Conservation (phyloP, 1,139 yeast species). For the Geotrichum aggregatum region DNA sequence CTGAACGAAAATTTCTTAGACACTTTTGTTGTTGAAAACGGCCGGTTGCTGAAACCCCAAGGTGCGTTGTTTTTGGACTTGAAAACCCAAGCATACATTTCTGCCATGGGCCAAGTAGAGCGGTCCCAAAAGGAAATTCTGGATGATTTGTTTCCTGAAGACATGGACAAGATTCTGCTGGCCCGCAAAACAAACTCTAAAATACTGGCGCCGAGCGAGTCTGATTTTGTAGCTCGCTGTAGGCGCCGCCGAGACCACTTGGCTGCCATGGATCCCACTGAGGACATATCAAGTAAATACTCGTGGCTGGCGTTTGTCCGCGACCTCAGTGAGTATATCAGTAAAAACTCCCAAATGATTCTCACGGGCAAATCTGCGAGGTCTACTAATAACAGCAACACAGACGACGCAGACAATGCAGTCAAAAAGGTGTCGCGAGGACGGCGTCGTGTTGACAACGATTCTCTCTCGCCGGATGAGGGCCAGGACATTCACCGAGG, state of each 20-base stretch:
- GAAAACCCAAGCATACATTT: constrained; percentile 91
- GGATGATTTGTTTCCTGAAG: constrained; percentile 61
- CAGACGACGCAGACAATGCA: background rate
- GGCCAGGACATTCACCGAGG: constrained; percentile 3
- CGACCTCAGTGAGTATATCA: constrained; percentile 72
- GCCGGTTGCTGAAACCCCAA: constrained; percentile 70
- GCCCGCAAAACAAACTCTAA: constrained; percentile 32
- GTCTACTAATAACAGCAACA: background rate
- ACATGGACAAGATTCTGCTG: constrained; percentile 55
- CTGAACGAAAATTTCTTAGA: constrained; percentile 79
- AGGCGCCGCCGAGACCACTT: constrained; percentile 62
- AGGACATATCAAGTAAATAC: constrained; percentile 55
- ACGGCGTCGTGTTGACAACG: constrained; percentile 1
- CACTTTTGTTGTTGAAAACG: constrained; percentile 54
- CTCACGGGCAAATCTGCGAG: constrained; percentile 19
- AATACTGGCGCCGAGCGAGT: constrained; percentile 60
- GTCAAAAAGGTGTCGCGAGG: background rate
- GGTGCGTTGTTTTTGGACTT: constrained; percentile 76
- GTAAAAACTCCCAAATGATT: constrained; percentile 50
- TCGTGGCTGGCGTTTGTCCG: constrained; percentile 71
- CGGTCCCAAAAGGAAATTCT: constrained; percentile 63
- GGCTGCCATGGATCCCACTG: constrained; percentile 46
- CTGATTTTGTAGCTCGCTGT: constrained; percentile 68
- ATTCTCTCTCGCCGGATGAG: background rate
- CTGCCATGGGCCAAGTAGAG: constrained; percentile 75